Base-by-base conservation (phyloP, 1,139 yeast species). In the Geotrichum siamense region DNA sequence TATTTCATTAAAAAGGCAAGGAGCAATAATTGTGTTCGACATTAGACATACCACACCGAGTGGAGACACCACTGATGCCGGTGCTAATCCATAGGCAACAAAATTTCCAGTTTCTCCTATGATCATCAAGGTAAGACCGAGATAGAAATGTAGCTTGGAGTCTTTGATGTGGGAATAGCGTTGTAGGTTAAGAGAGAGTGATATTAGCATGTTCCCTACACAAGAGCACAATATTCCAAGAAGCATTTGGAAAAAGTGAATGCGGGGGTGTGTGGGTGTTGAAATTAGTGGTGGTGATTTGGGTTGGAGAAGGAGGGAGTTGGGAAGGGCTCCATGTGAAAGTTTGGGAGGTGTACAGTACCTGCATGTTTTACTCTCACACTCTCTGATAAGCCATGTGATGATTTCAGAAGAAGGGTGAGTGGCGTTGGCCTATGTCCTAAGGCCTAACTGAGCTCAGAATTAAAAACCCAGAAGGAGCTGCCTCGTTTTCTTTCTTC, bases 61-160 rank as follows among this genome's bases (percentile, higher is more conserved):
- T 0, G 75, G 73, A 2, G 72, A 66, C 15, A 71, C 73, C 3
- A 68, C 58, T n/a, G 71, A 65, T 3, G 71, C 70, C 1, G 72
- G 71, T 0, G 72, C 69, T 38, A 68, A 57, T 0, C 75, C 75
- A 49, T 69, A 70, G 3, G 74, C 72, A 12, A 70, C 54, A 48
- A 71, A 69, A 50, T 69, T 70, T 13, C 71, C 70, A 4, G 63
- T 55, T 47, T 71, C 75, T 2, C 75, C 74, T 4, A 56, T 44
- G 22, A 69, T 60, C 65, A 70, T 65, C 35, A 70, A 55, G 5
- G 57, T 47, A 12, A 68, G 55, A 1, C 74, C 75, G 2, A 61
- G 29, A 28, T 13, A 15, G 28, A 21, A 22, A 20, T 26, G 16
- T 8, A 8, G 21, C 20, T 38, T 43, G 42, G 43, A 43, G 38